Conservation (phyloP, 805 yeast genomes). For the Saccharomyces eubayanus region DNA sequence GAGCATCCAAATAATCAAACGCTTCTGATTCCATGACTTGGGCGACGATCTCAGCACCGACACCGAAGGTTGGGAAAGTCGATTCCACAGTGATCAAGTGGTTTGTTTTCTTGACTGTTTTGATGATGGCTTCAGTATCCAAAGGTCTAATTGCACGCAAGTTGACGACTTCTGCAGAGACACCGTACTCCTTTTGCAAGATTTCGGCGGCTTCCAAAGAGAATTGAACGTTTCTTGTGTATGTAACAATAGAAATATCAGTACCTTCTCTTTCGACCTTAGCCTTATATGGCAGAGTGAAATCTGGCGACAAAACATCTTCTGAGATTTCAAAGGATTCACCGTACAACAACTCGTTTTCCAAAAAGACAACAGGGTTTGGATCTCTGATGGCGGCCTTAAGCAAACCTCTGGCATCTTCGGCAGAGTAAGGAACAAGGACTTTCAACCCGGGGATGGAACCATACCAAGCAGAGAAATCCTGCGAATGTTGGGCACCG, state of each 20-base stretch:
- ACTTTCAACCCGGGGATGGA: slow-evolving; percentile 97
- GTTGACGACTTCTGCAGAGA: slow-evolving; percentile 88
- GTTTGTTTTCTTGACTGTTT: slow-evolving; percentile 91
- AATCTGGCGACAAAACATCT: slow-evolving; percentile 83
- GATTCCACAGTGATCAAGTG: slow-evolving; percentile 94
- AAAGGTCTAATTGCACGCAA: slow-evolving; percentile 95
- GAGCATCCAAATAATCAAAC: slow-evolving; percentile 96
- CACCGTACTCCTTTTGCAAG: slow-evolving; percentile 76
- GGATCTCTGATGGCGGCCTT: slow-evolving; percentile 98
- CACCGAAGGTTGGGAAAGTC: slow-evolving; percentile 97
- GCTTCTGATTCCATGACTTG: slow-evolving; percentile 98
- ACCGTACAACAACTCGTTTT: slow-evolving; percentile 92
- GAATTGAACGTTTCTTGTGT: slow-evolving; percentile 82
- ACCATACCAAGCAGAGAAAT: slow-evolving; percentile 96
- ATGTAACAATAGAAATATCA: slow-evolving; percentile 83
- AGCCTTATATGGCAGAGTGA: slow-evolving; percentile 85
- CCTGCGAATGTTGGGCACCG: slow-evolving; percentile 98
- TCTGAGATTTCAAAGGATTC: slow-evolving; percentile 83
- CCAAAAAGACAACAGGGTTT: slow-evolving; percentile 91
- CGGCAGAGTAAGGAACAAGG: slow-evolving; percentile 88
- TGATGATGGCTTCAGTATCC: slow-evolving; percentile 78
- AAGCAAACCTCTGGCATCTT: slow-evolving; percentile 89
- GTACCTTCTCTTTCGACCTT: slow-evolving; percentile 90
- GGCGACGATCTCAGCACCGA: slow-evolving; percentile 96
- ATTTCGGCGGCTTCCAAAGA: slow-evolving; percentile 85